phyloP scores from a whole-genome alignment of 139 green algal species.

The Tetraselmis chui region DNA sequence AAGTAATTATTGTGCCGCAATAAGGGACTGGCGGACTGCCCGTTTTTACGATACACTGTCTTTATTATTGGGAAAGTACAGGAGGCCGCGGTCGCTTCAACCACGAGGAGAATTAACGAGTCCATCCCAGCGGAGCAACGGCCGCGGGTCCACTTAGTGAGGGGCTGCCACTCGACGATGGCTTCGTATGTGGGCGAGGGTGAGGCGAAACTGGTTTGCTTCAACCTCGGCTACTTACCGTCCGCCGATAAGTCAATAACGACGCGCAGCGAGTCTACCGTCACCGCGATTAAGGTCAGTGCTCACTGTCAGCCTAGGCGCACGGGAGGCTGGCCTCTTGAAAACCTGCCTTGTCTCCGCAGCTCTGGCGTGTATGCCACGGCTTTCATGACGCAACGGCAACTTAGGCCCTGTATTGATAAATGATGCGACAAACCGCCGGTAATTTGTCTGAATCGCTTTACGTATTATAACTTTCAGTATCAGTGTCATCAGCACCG shows the following conservation, averaged over 20 bases:
- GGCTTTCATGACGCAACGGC: too few relatives aligned
- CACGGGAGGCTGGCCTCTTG: too few relatives aligned
- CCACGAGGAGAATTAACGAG: slow-evolving; percentile 2
- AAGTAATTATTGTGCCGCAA: too few relatives aligned
- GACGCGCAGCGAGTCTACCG: slow-evolving; percentile 33
- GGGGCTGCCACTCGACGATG: slow-evolving; percentile 27
- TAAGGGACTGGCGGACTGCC: too few relatives aligned
- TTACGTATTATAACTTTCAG: not conserved
- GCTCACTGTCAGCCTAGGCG: too few relatives aligned
- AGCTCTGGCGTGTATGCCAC: too few relatives aligned
- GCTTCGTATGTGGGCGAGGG: slow-evolving; percentile 3
- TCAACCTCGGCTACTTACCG: slow-evolving; percentile 58
- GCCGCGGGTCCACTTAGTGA: slow-evolving; percentile 8
- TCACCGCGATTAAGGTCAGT: slow-evolving; percentile 38
- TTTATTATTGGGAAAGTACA: too few relatives aligned
- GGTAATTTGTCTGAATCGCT: not conserved
- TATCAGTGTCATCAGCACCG: not conserved
- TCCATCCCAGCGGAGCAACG: not conserved
- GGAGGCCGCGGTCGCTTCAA: slow-evolving; percentile 18
- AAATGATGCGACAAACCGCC: not conserved
- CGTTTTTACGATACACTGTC: too few relatives aligned
- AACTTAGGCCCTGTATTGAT: not conserved
- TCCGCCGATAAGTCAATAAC: slow-evolving; percentile 36
- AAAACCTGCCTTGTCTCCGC: too few relatives aligned
- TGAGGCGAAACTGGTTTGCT: slow-evolving; percentile 25